Conservation (phyloP, 805 yeast genomes). For the Lipomyces mesembrius region DNA sequence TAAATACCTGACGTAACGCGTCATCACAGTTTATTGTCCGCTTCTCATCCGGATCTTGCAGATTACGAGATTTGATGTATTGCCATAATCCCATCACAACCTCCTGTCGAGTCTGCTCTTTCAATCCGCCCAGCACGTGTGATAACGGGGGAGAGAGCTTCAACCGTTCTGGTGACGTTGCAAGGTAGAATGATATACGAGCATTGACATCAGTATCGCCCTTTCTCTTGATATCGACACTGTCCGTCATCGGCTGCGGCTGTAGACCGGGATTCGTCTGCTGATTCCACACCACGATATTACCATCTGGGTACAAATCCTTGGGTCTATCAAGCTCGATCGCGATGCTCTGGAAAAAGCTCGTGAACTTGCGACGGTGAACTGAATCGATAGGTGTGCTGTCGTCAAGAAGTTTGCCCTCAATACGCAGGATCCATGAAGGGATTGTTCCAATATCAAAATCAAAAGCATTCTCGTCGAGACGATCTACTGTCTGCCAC, state of each 20-base stretch:
- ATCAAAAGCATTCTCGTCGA: constrained; percentile 44
- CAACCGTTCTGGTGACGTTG: constrained; percentile 70
- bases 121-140: constrained; percentile 65
- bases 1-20: constrained; percentile 52
- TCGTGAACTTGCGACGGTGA: constrained; percentile 68
- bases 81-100: constrained; percentile 80
- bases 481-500: constrained; percentile 63
- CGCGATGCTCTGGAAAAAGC: constrained; percentile 81
- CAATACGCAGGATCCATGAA: constrained; percentile 84
- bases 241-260: constrained; percentile 57
- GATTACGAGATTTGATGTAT: constrained; percentile 67
- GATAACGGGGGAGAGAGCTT: constrained; percentile 69
- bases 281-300: constrained; percentile 89
- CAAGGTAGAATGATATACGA: constrained; percentile 78
- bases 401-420: constrained; percentile 71
- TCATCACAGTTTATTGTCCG: constrained; percentile 59
- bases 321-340: constrained; percentile 62
- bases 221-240: constrained; percentile 79
- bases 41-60: constrained; percentile 62
- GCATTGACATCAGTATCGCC: constrained; percentile 71
- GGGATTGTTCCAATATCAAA: constrained; percentile 44
- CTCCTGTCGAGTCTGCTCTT: constrained; percentile 84
- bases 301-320: constrained; percentile 46
- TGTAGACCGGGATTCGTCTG: constrained; percentile 48
- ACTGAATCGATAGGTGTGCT: constrained; percentile 55